Evolutionary conservation across 768 basidiomycete genomes (phyloP), one percentile per base, ranked within the genome.

Genomic region (Tephrocybe sp.): DNA sequence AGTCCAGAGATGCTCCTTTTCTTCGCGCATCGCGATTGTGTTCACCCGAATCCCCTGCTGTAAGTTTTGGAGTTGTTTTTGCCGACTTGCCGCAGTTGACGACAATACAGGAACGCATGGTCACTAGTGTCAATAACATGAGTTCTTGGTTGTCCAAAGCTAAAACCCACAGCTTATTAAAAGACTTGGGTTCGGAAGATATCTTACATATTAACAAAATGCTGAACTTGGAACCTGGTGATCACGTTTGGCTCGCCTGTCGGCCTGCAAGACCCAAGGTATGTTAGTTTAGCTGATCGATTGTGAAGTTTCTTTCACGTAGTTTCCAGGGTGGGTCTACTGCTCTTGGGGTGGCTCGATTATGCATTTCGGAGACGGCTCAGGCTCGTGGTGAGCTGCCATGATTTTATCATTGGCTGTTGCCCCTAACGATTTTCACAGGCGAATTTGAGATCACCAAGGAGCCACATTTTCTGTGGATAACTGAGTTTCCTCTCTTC

Each of bases 401-500:
- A 25, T n/a, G 43, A 11, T 27, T 30, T 10, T 1, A 3, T 12
- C 47, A 41, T 57, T 45, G 50, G 36, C n/a, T n/a, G 10, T 30
- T 25, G 46, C 18, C 44, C 31, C 33, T 55, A 18, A 47, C 46
- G 52, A 42, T 51, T 24, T 49, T 55, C 58, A 42, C 58, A 86
- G 88, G 84, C 44, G 76, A 81, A 42, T 74, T 84, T 49, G 65
- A 63, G 13, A 73, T 85, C 10, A 69, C 83, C 3, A 46, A 73
- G 23, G 67, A 68, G 21, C 91, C 91, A 41, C 86, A 91, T 65
- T 94, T 97, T 68, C 75, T 94, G 16, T 97, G 94, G 94, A 81
- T 97, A 45, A 95, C 92, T 4, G 93, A 95, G 65, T 97, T 97
- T 64, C 94, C 94, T 12, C 76, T 97, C 19, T 97, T 95, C 71